Evolutionary conservation across 2,329 filamentous ascomycete genomes (phyloP).

Genomic region (Canariomyces notabilis): DNA sequence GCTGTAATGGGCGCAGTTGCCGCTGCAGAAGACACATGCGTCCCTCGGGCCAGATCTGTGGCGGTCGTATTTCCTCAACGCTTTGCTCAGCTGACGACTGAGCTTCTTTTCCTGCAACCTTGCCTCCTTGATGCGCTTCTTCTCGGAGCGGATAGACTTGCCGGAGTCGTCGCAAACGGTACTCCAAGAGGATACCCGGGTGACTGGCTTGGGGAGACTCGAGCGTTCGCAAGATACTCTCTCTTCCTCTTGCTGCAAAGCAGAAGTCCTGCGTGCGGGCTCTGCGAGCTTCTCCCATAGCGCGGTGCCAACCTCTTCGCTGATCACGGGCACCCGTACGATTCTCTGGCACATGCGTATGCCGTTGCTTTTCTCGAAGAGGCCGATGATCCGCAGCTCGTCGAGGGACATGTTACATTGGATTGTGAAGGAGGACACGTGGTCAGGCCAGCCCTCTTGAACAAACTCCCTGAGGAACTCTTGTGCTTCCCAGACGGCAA

Average conservation of each 20-base stretch:
- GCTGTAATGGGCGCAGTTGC: no score
- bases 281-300: slow-evolving; percentile 18
- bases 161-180: no score
- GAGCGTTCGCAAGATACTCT: not conserved
- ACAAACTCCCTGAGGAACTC: slow-evolving; percentile 20
- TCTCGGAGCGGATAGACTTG: no score
- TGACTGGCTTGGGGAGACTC: no score
- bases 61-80: no score
- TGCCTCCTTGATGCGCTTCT: no score
- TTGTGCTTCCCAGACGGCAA: slow-evolving; percentile 15
- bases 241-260: not conserved
- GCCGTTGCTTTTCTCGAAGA: slow-evolving; percentile 16
- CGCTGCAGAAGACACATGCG: no score
- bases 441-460: slow-evolving; percentile 15
- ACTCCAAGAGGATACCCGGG: no score
- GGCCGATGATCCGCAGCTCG: slow-evolving; percentile 22
- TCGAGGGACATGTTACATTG: slow-evolving; percentile 19
- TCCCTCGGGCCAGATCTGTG: no score
- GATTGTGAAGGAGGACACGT: slow-evolving; percentile 16
- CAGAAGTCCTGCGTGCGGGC: not conserved
- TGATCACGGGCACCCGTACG: slow-evolving; percentile 24
- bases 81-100: no score
- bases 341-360: slow-evolving; percentile 19
- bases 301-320: slow-evolving; percentile 22
- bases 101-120: no score